Conservation (phyloP, 495 filamentous ascomycete genomes). For the Choiromyces venosus region DNA sequence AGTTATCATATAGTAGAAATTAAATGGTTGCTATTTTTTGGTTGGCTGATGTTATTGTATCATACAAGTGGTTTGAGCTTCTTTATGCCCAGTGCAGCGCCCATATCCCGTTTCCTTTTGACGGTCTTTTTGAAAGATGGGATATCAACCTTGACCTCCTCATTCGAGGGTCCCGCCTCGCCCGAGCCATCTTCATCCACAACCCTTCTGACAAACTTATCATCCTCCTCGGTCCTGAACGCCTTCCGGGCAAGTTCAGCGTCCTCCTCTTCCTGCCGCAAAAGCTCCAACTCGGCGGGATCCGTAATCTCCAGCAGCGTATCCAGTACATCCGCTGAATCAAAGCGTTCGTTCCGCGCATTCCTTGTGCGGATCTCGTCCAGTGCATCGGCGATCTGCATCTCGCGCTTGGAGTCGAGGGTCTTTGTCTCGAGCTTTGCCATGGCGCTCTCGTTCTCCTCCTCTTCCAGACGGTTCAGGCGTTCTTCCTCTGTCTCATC, state of each 20-base stretch:
- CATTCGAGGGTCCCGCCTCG: slow-evolving; percentile 30
- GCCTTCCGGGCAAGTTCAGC: slow-evolving; percentile 76
- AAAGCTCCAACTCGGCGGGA: slow-evolving; percentile 53
- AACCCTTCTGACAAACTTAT: slow-evolving; percentile 47
- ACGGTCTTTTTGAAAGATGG: slow-evolving; percentile 69
- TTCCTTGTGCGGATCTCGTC: slow-evolving; percentile 92
- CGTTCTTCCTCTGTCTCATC: slow-evolving; percentile 82
- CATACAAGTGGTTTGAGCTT: slow-evolving; percentile 51
- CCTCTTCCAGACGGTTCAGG: slow-evolving; percentile 74
- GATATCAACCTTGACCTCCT: slow-evolving; percentile 42
- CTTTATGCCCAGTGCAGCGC: slow-evolving; percentile 76
- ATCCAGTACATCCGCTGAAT: slow-evolving; percentile 54
- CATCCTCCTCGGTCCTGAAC: slow-evolving; percentile 55
- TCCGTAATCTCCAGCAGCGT: slow-evolving; percentile 49
- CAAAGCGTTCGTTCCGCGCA: slow-evolving; percentile 72
- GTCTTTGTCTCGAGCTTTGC: slow-evolving; percentile 76
- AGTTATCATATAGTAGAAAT: background rate
- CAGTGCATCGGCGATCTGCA: slow-evolving; percentile 92
- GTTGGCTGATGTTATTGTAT: background rate
- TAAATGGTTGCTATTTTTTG: no score
- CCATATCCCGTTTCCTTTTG: slow-evolving; percentile 76
- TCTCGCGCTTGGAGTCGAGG: slow-evolving; percentile 88
- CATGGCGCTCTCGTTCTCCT: slow-evolving; percentile 69
- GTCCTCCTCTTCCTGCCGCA: slow-evolving; percentile 70
- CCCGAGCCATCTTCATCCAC: slow-evolving; percentile 41